phyloP scores from a whole-genome alignment of 1,284 basidiomycete genomes.

The Porodaedalea pini region DNA sequence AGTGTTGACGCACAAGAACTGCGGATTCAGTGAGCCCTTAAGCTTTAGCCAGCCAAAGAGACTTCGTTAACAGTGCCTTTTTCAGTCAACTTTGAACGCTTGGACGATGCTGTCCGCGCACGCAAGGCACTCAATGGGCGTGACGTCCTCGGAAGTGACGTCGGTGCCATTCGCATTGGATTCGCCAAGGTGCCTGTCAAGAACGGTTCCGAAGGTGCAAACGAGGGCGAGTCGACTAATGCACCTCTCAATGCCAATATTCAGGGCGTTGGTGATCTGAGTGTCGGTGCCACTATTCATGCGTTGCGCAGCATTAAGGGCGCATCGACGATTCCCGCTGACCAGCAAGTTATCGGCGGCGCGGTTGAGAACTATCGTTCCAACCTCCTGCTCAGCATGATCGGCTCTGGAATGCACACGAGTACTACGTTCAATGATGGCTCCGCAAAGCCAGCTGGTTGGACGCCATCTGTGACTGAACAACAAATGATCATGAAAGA shows the following conservation, averaged over 20 bases:
- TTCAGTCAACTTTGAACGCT: conserved; percentile 91
- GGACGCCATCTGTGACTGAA: conserved; percentile 72
- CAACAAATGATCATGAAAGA: conserved; percentile 97
- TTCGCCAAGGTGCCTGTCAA: conserved; percentile 95
- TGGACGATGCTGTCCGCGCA: conserved; percentile 94
- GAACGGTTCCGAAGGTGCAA: conserved; percentile 66
- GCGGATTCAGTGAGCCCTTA: conserved; percentile 75
- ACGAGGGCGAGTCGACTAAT: conserved; percentile 45
- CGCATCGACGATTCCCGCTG: conserved; percentile 81
- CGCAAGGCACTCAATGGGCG: conserved; percentile 93
- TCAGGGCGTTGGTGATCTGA: conserved; percentile 76
- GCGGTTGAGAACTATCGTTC: conserved; percentile 92
- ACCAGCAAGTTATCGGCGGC: conserved; percentile 88
- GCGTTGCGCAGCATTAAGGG: conserved; percentile 84
- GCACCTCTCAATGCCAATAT: conserved; percentile 41
- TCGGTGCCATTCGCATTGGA: conserved; percentile 93
- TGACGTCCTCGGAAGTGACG: conserved; percentile 92
- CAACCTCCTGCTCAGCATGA: conserved; percentile 86
- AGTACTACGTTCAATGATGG: conserved; percentile 50
- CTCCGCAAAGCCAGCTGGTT: conserved; percentile 54
- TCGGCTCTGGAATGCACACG: conserved; percentile 78
- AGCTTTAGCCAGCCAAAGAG: conserved; percentile 14
- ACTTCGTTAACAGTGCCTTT: conserved; percentile 16
- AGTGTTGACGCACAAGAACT: conserved; percentile 95
- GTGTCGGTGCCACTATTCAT: conserved; percentile 80